Conservation (phyloP, 306 rosid genomes). For the Lathyrus oleraceus region DNA sequence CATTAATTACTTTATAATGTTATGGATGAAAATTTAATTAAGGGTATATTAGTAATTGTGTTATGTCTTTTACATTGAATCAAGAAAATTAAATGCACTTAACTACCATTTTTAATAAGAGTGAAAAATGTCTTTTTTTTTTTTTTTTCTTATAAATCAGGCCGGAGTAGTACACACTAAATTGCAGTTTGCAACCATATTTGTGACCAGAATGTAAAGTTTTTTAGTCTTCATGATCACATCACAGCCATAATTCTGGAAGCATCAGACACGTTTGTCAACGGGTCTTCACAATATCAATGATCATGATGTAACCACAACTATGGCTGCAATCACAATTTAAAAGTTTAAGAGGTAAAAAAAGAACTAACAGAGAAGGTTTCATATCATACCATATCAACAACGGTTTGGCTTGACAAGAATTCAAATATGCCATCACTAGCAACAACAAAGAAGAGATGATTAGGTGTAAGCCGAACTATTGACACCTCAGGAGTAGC, state of each 20-base stretch:
- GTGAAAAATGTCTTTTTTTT: no score
- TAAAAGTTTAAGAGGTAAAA: not conserved
- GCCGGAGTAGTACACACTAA: no score
- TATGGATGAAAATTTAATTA: no score
- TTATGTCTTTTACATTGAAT: no score
- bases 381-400: conserved; percentile 66
- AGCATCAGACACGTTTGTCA: not conserved
- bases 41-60: no score
- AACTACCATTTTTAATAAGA: no score
- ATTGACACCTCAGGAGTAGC: conserved; percentile 69
- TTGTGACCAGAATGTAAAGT: not conserved
- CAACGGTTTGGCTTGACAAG: conserved; percentile 80
- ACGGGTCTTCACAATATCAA: not conserved
- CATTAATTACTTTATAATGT: no score
- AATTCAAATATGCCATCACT: conserved; percentile 96
- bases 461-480: conserved; percentile 61
- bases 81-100: no score
- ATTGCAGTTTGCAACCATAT: not conserved
- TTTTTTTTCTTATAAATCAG: no score
- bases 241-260: not conserved
- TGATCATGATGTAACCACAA: not conserved
- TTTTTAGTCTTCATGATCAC: not conserved
- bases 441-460: conserved; percentile 81
- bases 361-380: not conserved
- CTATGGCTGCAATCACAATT: not conserved